Conservation (phyloP, 2,329 filamentous ascomycete genomes). For the Paecilomyces variotii region DNA sequence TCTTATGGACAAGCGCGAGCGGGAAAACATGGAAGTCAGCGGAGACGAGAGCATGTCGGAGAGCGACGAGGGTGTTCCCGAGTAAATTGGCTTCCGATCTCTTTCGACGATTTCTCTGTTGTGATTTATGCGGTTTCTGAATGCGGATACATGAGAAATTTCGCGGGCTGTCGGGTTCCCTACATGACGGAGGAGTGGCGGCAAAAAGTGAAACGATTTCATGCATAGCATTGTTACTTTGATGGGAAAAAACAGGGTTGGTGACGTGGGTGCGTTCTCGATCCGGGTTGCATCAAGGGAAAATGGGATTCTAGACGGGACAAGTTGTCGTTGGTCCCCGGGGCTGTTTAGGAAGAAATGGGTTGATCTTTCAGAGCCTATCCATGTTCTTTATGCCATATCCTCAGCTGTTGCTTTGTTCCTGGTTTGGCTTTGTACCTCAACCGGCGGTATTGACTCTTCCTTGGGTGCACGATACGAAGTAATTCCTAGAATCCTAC, state of each 20-base stretch:
- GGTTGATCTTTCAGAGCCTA: background rate
- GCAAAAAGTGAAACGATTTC: background rate
- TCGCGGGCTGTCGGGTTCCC: background rate
- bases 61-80: constrained; percentile 78
- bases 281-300: background rate
- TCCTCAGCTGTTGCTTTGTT: background rate
- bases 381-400: background rate
- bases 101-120: background rate
- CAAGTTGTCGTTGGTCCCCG: background rate
- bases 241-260: background rate
- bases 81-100: constrained; percentile 17
- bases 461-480: background rate
- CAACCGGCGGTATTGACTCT: background rate
- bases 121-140: background rate
- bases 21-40: constrained; percentile 95
- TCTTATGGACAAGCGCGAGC: constrained; percentile 97
- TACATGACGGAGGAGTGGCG: background rate
- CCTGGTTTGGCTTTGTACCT: background rate
- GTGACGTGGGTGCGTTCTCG: background rate
- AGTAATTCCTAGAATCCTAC: background rate
- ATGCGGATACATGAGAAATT: background rate
- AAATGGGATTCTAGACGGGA: background rate
- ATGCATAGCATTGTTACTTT: constrained; percentile 3
- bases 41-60: constrained; percentile 95
- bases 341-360: background rate